Evolutionary conservation across 768 basidiomycete species (phyloP).

Genomic region (Tricholoma terreum): DNA sequence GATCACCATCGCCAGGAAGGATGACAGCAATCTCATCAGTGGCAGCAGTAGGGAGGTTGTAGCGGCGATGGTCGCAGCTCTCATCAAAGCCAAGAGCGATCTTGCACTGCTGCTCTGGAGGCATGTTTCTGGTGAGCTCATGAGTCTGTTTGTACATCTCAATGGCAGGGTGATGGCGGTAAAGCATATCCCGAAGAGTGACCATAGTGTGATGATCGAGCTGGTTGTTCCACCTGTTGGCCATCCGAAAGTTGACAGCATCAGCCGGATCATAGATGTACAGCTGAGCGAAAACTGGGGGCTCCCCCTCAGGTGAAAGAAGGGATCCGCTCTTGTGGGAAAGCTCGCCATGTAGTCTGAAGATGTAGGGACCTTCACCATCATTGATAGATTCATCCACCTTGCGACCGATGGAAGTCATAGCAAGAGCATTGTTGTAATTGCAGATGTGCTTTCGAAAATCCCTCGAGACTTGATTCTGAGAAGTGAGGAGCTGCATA

Average conservation of each 20-base stretch:
- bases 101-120: background rate
- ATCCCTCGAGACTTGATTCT: constrained; percentile 5
- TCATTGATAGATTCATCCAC: constrained; percentile 26
- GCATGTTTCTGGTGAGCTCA: constrained; percentile 11
- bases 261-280: constrained; percentile 36
- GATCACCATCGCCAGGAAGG: constrained; percentile 29
- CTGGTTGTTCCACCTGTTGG: constrained; percentile 4
- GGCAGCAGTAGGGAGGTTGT: constrained; percentile 40
- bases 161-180: constrained; percentile 11
- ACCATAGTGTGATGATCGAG: constrained; percentile 13
- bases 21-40: constrained; percentile 40
- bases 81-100: constrained; percentile 2
- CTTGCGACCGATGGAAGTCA: constrained; percentile 29
- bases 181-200: constrained; percentile 18
- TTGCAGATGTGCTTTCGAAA: constrained; percentile 38
- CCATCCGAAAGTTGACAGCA: constrained; percentile 20
- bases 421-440: constrained; percentile 41
- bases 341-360: constrained; percentile 34
- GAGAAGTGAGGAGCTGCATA: constrained; percentile 13
- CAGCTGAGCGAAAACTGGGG: constrained; percentile 33
- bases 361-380: constrained; percentile 30
- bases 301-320: constrained; percentile 15
- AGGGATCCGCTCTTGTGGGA: constrained; percentile 34
- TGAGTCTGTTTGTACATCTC: constrained; percentile 21
- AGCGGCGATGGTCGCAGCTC: constrained; percentile 12